Base-by-base conservation (phyloP, 2,329 filamentous ascomycete species). In the Chaetomiaceae sp. region DNA sequence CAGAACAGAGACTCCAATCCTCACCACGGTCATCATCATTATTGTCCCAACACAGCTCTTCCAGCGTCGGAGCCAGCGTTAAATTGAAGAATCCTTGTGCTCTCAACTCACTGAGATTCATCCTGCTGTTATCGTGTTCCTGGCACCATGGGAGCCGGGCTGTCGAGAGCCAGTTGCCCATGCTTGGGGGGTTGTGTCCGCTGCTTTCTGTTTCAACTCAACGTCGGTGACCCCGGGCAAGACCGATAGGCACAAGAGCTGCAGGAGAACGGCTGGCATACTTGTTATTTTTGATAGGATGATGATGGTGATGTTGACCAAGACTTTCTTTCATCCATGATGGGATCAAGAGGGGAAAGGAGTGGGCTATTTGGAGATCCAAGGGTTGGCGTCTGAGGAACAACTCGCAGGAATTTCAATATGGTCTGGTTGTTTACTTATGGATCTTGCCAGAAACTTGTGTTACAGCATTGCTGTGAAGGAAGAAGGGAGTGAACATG, bases 81-180 rank as follows among this genome's bases (percentile, higher is more conserved):
- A 40, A 13, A 27, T 44, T 48, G 20, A 48, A 48, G 33, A 17
- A 48, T 5, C 44, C 39, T 44, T 44, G 20, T 6, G 25, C 17
- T 6, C n/a, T 40, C 31, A 48, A 12, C 2, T 13, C 13, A n/a
- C 13, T 35, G 19, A 44, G 44, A 14, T 4, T 14, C 10, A 19
- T 16, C 9, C 7, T 21, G 20, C n/a, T 27, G 40, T 4, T 30
- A 3, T 9, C 31, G 14, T 6, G 9, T 43, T 3, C 16, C 4
- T n/a, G n/a, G n/a, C n/a, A n/a, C 39, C 38, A 20, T 16, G 39
- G 27, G 6, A 23, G 10, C 44, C 20, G 20, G 12, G 31, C 2
- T 8, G 12, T 48, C 7, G 43, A 52, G 25, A 48, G 20, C 20
- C 33, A 43, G 13, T 16, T n/a, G n/a, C 50, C 50, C 43, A 51